A percentile compares a stretch with the other conserved stretches of the same genome.
Evolutionary conservation across 345 rosid species (phyloP).

Genomic region (Eucalyptus coolabah): DNA sequence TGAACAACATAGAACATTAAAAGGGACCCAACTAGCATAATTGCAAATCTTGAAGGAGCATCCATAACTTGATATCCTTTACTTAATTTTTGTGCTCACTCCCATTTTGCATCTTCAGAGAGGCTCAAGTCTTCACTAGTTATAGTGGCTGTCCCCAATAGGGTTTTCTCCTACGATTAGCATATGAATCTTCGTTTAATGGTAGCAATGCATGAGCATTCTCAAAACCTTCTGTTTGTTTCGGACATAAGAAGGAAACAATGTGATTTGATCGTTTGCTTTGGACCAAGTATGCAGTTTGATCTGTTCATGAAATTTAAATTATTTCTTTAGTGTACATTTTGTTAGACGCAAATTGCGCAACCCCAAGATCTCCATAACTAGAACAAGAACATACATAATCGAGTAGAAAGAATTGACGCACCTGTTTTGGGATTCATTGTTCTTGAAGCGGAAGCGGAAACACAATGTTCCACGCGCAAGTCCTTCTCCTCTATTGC

Average conservation of each 20-base stretch:
- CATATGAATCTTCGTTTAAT: background rate
- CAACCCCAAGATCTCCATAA: too few relatives aligned
- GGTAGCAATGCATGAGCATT: background rate
- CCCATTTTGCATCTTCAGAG: background rate
- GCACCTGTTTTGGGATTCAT: too few relatives aligned
- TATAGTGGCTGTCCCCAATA: constrained; percentile 16
- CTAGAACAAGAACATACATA: too few relatives aligned
- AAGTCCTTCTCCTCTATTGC: too few relatives aligned
- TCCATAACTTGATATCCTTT: background rate
- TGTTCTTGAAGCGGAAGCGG: too few relatives aligned
- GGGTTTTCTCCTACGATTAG: background rate
- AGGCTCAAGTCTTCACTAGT: background rate
- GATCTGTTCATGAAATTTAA: background rate
- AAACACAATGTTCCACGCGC: too few relatives aligned
- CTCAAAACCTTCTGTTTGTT: background rate
- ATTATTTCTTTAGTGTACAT: background rate
- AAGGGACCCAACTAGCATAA: background rate
- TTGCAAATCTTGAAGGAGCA: background rate
- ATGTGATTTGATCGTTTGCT: background rate
- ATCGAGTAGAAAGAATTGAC: too few relatives aligned
- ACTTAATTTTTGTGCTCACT: background rate
- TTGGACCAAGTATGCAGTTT: background rate
- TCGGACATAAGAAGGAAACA: background rate
- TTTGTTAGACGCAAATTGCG: too few relatives aligned
- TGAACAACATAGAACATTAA: background rate